Percentiles rank a stretch among this genome's conserved stretches.
These are phyloP conservation scores for Scheffersomyces ergatensis DNA, from an alignment of 805 yeast genomes.

Conservation along the genomic window DNA sequence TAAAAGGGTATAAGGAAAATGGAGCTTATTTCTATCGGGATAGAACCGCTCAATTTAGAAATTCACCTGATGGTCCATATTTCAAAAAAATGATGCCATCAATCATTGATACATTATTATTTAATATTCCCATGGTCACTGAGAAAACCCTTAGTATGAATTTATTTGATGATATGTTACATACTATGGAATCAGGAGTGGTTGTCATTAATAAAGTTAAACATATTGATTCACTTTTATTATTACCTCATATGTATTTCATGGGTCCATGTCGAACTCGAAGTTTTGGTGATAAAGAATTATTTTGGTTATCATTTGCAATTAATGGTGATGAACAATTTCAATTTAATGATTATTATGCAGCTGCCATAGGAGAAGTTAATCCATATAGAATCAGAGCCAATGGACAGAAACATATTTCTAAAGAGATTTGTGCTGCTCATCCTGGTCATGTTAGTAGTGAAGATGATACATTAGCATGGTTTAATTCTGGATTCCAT, in stretches of 20 bases:
- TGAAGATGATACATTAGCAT: constrained; percentile 48
- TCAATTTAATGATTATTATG: constrained; percentile 18
- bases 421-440: constrained; percentile 51
- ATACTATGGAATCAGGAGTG: constrained; percentile 29
- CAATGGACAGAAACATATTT: constrained; percentile 16
- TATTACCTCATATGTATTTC: constrained; percentile 24
- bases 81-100: too few relatives aligned
- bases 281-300: constrained; percentile 26
- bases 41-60: too few relatives aligned
- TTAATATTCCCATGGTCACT: too few relatives aligned
- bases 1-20: too few relatives aligned
- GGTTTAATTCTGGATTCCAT: constrained; percentile 69
- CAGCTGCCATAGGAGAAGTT: constrained; percentile 25
- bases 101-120: too few relatives aligned
- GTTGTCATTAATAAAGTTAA: constrained; percentile 18
- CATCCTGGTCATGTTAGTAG: constrained; percentile 61
- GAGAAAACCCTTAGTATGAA: not conserved
- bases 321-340: constrained; percentile 22
- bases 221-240: constrained; percentile 21
- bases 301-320: constrained; percentile 29
- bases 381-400: constrained; percentile 22
- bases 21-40: too few relatives aligned
- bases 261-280: constrained; percentile 15
- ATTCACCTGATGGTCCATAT: too few relatives aligned
- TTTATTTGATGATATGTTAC: constrained; percentile 35